Base-by-base conservation (phyloP, 148 eudicot species). In the Arbutus unedo region DNA sequence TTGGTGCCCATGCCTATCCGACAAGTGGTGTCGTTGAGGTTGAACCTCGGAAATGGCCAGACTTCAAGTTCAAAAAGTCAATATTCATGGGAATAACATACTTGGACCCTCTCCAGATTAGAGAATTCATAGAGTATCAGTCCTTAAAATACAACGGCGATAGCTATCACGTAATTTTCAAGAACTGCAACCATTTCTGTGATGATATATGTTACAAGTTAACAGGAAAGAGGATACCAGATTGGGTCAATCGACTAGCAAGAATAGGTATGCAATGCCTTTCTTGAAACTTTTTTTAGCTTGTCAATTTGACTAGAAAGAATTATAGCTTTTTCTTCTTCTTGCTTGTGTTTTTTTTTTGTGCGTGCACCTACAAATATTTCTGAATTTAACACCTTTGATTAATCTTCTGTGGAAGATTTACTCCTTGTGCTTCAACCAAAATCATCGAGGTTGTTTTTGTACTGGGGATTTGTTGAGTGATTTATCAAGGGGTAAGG, bases 171-270 rank as follows among this genome's bases (percentile, higher is more conserved):
- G 86, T 95, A 83, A 85, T 95, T 79, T 78, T 45, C 49, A 95
- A 93, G 81, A 95, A 95, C 81, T 95, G 98, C 90, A 95, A 95
- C 85, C 98, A 95, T 87, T 95, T 95, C 86, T 90, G 89, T 62
- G 93, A 89, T 38, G 94, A 95, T 78, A 88, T 92, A n/a, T 92
- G 94, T 81, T 78, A 85, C 87, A 91, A 88, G 88, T 83, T 95
- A 82, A 93, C 97, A 0, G 98, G 97, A 79, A 93, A 89, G 31
- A 83, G 86, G 80, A 89, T 92, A 56, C 98, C 98, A 14, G 92
- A 86, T 89, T 95, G 98, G 98, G 93, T 95, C 41, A 95, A 95
- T 87, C 97, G 98, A 62, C 92, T 95, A 23, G 98, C 98, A 73
- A 90, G 85, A 83, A 87, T 95, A 89, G 98, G 98, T 95, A 90